A percentile compares a stretch with the other conserved stretches of the same genome.
Evolutionary conservation across 2,329 filamentous ascomycete genomes (phyloP).

Genomic region (Pseudogymnoascus sp.): DNA sequence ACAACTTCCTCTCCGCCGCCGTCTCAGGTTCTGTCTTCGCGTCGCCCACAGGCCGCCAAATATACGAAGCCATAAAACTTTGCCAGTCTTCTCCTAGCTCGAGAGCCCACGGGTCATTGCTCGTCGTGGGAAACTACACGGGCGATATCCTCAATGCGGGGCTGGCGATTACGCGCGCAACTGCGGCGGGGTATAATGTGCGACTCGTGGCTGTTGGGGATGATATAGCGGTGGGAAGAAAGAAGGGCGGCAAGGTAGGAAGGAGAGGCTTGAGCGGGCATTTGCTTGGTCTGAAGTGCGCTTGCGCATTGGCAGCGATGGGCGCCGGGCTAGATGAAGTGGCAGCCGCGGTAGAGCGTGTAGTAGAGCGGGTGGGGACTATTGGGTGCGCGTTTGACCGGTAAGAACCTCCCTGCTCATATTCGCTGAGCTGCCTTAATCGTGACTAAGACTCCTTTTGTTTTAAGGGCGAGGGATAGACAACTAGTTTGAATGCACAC

Average conservation of each 20-base stretch:
- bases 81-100: background rate
- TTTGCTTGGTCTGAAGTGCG: constrained; percentile 8
- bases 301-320: background rate
- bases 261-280: constrained; percentile 11
- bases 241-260: constrained; percentile 12
- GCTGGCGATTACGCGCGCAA: constrained; percentile 10
- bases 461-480: background rate
- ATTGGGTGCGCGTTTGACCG: constrained; percentile 12
- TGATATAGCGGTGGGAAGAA: constrained; percentile 10
- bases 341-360: background rate
- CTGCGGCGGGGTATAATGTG: constrained; percentile 7
- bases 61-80: constrained; percentile 9
- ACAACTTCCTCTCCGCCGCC: background rate
- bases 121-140: constrained; percentile 11
- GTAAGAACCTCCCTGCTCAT: background rate
- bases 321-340: background rate
- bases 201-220: constrained; percentile 6
- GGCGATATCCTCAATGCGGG: constrained; percentile 12
- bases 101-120: background rate
- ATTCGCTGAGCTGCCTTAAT: background rate
- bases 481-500: background rate
- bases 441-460: background rate
- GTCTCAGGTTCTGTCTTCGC: constrained; percentile 11
- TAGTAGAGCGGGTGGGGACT: constrained; percentile 1
- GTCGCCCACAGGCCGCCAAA: constrained; percentile 9